These are phyloP conservation scores for Penicillium sp. DNA, from an alignment of 2,329 filamentous ascomycete genomes.

Conservation along the genomic window DNA sequence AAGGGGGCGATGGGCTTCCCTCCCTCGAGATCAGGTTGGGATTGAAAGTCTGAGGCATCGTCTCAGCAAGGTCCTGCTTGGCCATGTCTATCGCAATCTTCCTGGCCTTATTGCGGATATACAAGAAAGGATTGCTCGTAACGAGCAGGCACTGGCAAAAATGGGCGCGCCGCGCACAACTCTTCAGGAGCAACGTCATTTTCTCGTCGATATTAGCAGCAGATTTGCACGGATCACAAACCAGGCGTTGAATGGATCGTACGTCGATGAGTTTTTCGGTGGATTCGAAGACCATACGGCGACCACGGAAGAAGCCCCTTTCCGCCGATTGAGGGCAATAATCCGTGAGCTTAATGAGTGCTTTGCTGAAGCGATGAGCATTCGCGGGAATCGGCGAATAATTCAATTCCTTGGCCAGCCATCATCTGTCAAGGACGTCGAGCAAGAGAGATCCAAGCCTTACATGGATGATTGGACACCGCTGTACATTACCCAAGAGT, in stretches of 20 bases:
- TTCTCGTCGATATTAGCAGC: conserved; percentile 30
- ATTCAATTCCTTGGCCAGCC: conserved; percentile 1
- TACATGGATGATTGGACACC: conserved; percentile 17
- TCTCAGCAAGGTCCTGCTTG: conserved; percentile 19
- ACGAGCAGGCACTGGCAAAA: neutral
- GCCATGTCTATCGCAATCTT: neutral
- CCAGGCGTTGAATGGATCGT: conserved; percentile 43
- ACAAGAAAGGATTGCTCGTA: neutral
- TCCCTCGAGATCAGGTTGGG: conserved; percentile 30
- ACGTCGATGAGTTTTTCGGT: conserved; percentile 44
- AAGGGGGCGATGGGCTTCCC: conserved; percentile 23
- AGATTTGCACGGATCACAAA: conserved; percentile 39
- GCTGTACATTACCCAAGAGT: neutral
- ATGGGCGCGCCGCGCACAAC: neutral
- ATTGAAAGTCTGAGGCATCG: conserved; percentile 37
- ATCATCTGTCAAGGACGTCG: neutral
- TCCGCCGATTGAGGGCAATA: neutral
- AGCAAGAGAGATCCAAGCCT: conserved; percentile 1
- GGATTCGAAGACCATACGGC: neutral
- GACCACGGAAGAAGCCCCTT: neutral
- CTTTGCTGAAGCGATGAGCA: neutral
- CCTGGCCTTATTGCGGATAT: neutral
- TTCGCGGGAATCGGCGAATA: neutral
- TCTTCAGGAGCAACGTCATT: neutral
- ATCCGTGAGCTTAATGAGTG: neutral